Conservation (phyloP, 176 grass and related monocot species). For the Zizania latifolia region DNA sequence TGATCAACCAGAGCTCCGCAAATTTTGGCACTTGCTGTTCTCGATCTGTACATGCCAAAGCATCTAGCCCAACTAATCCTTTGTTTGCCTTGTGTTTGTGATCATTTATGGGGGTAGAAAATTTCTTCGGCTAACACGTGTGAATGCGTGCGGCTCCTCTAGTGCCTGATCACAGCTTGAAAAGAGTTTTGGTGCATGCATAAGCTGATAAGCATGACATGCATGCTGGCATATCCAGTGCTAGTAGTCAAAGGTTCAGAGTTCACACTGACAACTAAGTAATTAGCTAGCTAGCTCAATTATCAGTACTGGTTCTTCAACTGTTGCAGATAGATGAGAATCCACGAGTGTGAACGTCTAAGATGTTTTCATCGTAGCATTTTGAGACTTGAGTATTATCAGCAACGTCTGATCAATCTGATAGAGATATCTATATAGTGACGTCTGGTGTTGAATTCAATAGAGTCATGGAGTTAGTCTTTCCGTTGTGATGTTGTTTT, state of each 20-base stretch:
- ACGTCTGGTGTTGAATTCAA: neutral
- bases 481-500: neutral
- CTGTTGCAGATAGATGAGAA: neutral
- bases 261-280: neutral
- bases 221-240: neutral
- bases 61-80: neutral
- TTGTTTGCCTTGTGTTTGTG: neutral
- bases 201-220: too few relatives aligned
- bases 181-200: neutral
- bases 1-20: neutral
- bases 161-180: neutral
- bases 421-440: neutral
- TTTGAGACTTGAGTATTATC: neutral
- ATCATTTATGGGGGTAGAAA: neutral
- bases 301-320: neutral
- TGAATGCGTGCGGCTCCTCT: neutral
- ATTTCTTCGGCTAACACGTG: neutral
- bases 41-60: neutral
- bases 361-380: neutral
- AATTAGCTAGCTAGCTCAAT: neutral
- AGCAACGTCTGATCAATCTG: neutral
- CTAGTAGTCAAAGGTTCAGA: conserved; percentile 12
- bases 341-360: neutral
- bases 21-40: neutral
- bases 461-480: neutral